Evolutionary conservation across 148 eudicot genomes (phyloP), one percentile per base, ranked within the genome.

Genomic region (Silene uniflora): DNA sequence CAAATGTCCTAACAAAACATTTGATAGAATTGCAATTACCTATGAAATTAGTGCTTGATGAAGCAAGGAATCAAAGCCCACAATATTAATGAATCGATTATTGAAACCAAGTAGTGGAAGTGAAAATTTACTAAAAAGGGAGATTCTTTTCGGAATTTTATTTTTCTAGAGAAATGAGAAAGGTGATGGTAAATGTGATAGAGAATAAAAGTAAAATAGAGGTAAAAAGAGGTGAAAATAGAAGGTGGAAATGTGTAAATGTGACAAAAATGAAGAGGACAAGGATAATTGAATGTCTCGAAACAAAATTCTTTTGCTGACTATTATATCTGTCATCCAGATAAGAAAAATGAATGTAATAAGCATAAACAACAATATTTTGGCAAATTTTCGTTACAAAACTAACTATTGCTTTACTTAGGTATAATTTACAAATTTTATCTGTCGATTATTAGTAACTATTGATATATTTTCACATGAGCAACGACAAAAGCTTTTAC

Each of bases 171-270:
- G 73, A 10, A 56, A 66, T 46, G 74, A 60, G 42, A 35, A 81
- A 22, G 56, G 2, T 66, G 69, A 59, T 19, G 24, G 59, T 42
- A 16, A 52, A 52, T 6, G 8, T 6, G 21, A 18, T 75, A 75
- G 17, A 62, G 39, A 54, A 49, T 11, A n/a, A 16, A 16, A 29
- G 54, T 13, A 63, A 68, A 21, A 4, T 25, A 12, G 72, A 2
- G 63, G 32, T 19, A 61, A 74, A n/a, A 67, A 46, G 21, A 22
- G 67, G 64, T 76, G 77, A 81, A 73, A 72, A 58, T 81, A 73
- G 77, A 79, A 77, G 35, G 22, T 66, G 17, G 22, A 58, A 24
- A 63, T 25, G 68, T 9, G 61, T 13, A 73, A 77, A 12, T 59
- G 47, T 73, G 74, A 42, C 6, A 44, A 14, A 73, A 66, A 52